phyloP scores from a whole-genome alignment of 768 basidiomycete species.

The Tephrocybe sp. region DNA sequence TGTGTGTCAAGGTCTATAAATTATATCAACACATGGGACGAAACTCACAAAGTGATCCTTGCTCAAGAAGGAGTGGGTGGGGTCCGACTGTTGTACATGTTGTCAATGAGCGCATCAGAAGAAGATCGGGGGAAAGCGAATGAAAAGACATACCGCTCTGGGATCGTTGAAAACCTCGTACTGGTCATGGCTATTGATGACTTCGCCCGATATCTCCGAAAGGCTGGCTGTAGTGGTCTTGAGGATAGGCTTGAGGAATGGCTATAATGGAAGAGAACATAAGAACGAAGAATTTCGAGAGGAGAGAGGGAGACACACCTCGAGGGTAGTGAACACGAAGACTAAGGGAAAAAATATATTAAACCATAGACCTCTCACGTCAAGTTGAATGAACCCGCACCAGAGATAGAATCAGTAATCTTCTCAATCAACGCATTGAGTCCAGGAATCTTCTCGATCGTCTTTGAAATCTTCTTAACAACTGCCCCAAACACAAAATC shows the following conservation, averaged over 20 bases:
- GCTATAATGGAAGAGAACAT: constrained; percentile 37
- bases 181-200: constrained; percentile 79
- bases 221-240: constrained; percentile 66
- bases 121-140: no score
- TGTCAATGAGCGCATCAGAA: no score
- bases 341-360: background rate
- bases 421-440: constrained; percentile 73
- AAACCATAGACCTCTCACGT: background rate
- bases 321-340: constrained; percentile 23
- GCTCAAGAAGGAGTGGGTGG: constrained; percentile 85
- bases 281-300: no score
- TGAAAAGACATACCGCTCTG: constrained; percentile 64
- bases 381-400: constrained; percentile 29
- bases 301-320: constrained; percentile 38
- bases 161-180: constrained; percentile 88
- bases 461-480: constrained; percentile 75
- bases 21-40: background rate
- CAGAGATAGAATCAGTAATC: constrained; percentile 67
- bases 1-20: background rate
- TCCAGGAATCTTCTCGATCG: constrained; percentile 81
- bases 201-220: constrained; percentile 63
- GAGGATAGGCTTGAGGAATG: constrained; percentile 77
- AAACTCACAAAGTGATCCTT: constrained; percentile 81
- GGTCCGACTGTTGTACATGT: constrained; percentile 73
- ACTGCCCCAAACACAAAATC: constrained; percentile 32